Evolutionary conservation across 306 rosid genomes (phyloP), one percentile per base, ranked within the genome.

Genomic region (Malus asiatica): DNA sequence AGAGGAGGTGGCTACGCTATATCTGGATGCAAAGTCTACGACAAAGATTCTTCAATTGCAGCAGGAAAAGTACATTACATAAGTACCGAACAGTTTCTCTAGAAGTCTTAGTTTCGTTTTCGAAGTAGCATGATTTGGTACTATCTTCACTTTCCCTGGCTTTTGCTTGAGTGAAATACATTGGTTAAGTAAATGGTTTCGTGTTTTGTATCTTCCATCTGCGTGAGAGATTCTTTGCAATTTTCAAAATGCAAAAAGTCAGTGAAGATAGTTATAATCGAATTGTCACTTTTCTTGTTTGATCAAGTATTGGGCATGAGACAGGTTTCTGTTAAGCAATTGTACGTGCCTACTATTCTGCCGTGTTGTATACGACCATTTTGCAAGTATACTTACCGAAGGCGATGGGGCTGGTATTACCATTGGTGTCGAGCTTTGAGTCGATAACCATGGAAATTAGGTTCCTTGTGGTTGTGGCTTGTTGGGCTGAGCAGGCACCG

Each of bases 11-110:
- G 81, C 83, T 74, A 59, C 85, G 5, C 87, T 95, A 60, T 95
- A 90, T 86, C 87, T 90, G 89, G 98, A 88, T 86, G 96, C 97
- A 27, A 91, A 93, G 78, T 87, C 97, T 74, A 88, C 97, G 18
- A 96, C 96, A 59, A 91, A 20, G 84, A 87, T 93, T 77, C 96
- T 93, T 63, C 97, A 93, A 81, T 97, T 89, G 83, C 98, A 91
- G 87, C 97, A 93, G 79, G 98, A 91, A 75, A 91, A 89, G 77
- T 93, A 93, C 79, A 93, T 90, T 72, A 65, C 96, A 18, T 93
- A 72, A 84, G 68, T 44, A 38, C 25, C 8, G 18, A 18, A 53
- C 60, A 60, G n/a, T 67, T 30, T 38, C 70, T 15, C 20, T 19
- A 14, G 32, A 80, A 23, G 62, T 18, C 55, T 51, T 51, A 59